Conservation (phyloP, 495 filamentous ascomycete genomes). For the Tetracladium setigerum region DNA sequence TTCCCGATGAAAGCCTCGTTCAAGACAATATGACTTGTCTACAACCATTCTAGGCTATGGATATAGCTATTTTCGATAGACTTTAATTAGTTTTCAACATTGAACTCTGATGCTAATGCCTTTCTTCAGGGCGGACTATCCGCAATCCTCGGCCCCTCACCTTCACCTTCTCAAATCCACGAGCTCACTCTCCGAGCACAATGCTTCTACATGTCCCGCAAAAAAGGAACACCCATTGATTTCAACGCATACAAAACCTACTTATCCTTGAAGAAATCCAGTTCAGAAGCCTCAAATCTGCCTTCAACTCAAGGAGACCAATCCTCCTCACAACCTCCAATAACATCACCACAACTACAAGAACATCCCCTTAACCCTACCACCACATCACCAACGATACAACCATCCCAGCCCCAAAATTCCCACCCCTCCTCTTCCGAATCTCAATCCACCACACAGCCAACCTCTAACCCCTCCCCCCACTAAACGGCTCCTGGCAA, state of each 20-base stretch:
- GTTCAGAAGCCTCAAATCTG: not conserved
- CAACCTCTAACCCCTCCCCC: not conserved
- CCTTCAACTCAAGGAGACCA: too few species aligned
- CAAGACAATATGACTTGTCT: not conserved
- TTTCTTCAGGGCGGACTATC: conserved; percentile 16
- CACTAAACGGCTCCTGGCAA: not conserved
- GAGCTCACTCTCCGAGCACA: conserved; percentile 37
- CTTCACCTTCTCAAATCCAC: conserved; percentile 31
- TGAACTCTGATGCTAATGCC: not conserved
- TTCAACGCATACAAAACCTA: conserved; percentile 22
- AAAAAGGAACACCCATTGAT: conserved; percentile 18
- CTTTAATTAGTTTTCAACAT: not conserved
- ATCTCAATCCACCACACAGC: not conserved
- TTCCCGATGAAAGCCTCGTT: too few species aligned
- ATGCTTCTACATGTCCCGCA: conserved; percentile 36
- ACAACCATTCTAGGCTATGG: too few species aligned
- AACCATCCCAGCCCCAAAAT: not conserved
- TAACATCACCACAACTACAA: not conserved
- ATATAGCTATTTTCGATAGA: not conserved
- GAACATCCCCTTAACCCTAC: not conserved
- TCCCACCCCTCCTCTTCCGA: not conserved
- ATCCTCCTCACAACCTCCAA: not conserved
- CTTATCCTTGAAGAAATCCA: not conserved
- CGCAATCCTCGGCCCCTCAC: conserved; percentile 35
- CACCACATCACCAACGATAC: not conserved